A percentile compares a stretch with the other conserved stretches of the same genome.
These are phyloP conservation scores for Sclerotinia borealis DNA, from an alignment of 2,329 filamentous ascomycete species.

Conservation along the genomic window DNA sequence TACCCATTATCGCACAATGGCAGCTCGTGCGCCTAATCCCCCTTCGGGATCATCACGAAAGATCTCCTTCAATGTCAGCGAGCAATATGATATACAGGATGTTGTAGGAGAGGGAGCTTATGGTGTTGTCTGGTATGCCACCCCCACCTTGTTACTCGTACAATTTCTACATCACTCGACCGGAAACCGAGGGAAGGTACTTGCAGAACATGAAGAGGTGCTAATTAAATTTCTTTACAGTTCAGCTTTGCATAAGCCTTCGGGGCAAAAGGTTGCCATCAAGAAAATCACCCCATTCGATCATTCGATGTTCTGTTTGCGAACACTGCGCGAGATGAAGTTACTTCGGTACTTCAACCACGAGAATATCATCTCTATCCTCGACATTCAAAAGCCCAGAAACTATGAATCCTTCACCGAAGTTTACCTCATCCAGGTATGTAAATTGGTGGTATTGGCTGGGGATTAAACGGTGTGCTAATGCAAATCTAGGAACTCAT, in stretches of 20 bases:
- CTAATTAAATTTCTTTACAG: slow-evolving; percentile 39
- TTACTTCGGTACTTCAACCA: slow-evolving; percentile 98
- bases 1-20: slow-evolving; percentile 21
- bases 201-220: background rate
- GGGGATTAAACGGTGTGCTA: slow-evolving; percentile 4
- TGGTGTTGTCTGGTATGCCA: slow-evolving; percentile 83
- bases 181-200: background rate
- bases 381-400: slow-evolving; percentile 96
- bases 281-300: slow-evolving; percentile 99
- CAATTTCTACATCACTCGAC: background rate
- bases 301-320: slow-evolving; percentile 96
- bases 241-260: slow-evolving; percentile 96
- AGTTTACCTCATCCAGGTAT: slow-evolving; percentile 95
- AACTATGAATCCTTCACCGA: slow-evolving; percentile 96
- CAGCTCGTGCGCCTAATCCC: slow-evolving; percentile 45
- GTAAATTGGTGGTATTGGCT: slow-evolving; percentile 18
- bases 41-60: slow-evolving; percentile 68
- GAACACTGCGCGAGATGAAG: slow-evolving; percentile 98
- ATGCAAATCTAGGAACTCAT: slow-evolving; percentile 69
- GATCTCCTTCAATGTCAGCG: slow-evolving; percentile 99
- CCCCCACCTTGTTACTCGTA: background rate
- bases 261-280: slow-evolving; percentile 96
- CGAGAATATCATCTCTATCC: slow-evolving; percentile 99
- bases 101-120: slow-evolving; percentile 98
- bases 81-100: slow-evolving; percentile 99